phyloP scores from a whole-genome alignment of 139 green algal genomes.

The Chlorella sp. region DNA sequence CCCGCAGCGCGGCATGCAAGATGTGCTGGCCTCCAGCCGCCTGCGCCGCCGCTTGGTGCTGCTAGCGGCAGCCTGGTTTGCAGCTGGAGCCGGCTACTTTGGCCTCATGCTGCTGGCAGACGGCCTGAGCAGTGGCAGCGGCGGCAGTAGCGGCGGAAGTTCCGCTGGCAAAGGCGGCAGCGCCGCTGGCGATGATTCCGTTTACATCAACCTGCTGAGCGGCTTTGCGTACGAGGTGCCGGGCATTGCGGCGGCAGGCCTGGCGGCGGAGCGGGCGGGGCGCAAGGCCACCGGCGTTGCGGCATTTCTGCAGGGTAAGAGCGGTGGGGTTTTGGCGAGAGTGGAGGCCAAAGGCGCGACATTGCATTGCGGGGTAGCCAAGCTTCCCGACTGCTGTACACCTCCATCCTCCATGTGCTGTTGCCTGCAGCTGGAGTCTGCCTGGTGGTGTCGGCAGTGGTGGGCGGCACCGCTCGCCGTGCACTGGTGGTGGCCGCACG shows the following conservation, averaged over 20 bases:
- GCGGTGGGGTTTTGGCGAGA: too few species aligned
- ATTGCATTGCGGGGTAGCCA: too few species aligned
- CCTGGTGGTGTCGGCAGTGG: constrained; percentile 24
- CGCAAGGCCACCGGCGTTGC: constrained; percentile 40
- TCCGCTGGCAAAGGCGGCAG: too few species aligned
- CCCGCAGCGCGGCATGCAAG: constrained; percentile 30
- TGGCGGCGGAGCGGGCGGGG: constrained; percentile 46
- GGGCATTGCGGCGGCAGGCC: constrained; percentile 26
- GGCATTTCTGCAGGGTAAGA: constrained; percentile 37
- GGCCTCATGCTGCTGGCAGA: constrained; percentile 15
- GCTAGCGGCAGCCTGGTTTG: constrained; percentile 27
- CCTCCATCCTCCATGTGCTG: background rate
- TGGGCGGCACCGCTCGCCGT: background rate
- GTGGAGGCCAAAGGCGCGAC: too few species aligned
- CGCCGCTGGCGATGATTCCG: constrained; percentile 12
- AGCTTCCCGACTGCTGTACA: background rate
- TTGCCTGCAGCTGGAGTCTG: constrained; percentile 23
- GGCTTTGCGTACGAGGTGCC: constrained; percentile 50
- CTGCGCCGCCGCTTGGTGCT: constrained; percentile 43
- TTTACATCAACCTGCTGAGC: constrained; percentile 41
- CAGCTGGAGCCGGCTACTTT: constrained; percentile 11
- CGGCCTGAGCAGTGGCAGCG: background rate
- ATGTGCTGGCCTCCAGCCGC: constrained; percentile 40
- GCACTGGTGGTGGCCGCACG: constrained; percentile 39
- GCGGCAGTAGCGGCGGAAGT: too few species aligned